These are phyloP conservation scores for Hypomontagnella monticulosa DNA, from an alignment of 495 filamentous ascomycete species.

Conservation along the genomic window DNA sequence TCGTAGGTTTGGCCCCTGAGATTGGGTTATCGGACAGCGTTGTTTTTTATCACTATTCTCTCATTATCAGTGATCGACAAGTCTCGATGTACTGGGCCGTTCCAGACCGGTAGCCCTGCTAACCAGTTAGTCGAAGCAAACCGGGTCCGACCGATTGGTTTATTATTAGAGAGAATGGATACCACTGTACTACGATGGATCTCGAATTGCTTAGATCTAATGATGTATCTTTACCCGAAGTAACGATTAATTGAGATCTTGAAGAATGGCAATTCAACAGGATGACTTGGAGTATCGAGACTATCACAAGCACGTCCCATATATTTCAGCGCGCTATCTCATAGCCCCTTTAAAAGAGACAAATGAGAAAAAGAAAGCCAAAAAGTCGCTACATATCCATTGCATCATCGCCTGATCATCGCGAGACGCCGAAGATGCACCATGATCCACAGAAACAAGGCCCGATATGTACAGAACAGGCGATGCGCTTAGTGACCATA, in stretches of 20 bases:
- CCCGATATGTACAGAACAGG: slow-evolving; percentile 40
- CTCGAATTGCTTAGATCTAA: slow-evolving; percentile 1
- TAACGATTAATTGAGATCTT: neutral
- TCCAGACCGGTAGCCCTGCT: slow-evolving; percentile 36
- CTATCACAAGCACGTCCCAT: neutral
- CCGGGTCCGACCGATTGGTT: slow-evolving; percentile 36
- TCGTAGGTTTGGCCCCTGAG: neutral
- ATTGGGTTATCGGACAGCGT: neutral
- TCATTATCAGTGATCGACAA: slow-evolving; percentile 14
- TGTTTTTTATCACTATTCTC: slow-evolving; percentile 3
- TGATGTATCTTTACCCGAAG: neutral
- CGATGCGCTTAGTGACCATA: slow-evolving; percentile 31
- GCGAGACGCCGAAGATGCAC: slow-evolving; percentile 39
- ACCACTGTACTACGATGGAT: neutral
- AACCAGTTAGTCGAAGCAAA: slow-evolving; percentile 7
- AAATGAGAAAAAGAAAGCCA: neutral
- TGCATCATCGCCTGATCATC: slow-evolving; percentile 45
- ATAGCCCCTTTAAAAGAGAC: slow-evolving; percentile 5
- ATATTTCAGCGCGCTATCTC: neutral
- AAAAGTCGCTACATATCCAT: slow-evolving; percentile 27
- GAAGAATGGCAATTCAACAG: slow-evolving; percentile 17
- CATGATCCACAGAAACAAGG: slow-evolving; percentile 42
- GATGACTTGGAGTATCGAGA: neutral
- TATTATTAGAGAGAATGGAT: slow-evolving; percentile 18
- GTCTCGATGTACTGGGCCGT: slow-evolving; percentile 25